Conservation (phyloP, 352 stramenopile species). For the Thraustochytrium aureum region DNA sequence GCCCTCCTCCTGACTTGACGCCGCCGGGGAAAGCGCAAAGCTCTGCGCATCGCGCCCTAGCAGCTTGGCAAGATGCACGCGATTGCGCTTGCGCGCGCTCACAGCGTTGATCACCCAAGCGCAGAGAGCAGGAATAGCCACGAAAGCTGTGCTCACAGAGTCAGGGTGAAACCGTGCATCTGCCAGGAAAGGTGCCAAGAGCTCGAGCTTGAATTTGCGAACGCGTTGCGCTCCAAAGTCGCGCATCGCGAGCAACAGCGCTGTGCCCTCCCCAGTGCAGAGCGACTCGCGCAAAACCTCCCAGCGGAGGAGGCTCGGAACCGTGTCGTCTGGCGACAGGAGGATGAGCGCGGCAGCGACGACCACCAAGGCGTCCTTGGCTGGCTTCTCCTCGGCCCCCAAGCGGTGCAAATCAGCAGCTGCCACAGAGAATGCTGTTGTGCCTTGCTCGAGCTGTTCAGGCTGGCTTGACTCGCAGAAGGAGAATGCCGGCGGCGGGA, state of each 20-base stretch:
- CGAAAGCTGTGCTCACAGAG: neutral
- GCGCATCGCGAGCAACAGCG: neutral
- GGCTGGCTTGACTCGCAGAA: no score
- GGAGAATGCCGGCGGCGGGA: no score
- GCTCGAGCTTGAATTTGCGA: slow-evolving; percentile 21
- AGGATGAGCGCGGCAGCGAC: slow-evolving; percentile 29
- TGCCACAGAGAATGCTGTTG: no score
- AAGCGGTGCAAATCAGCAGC: no score
- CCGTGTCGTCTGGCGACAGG: slow-evolving; percentile 9
- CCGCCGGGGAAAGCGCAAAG: no score
- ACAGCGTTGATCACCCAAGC: slow-evolving; percentile 42
- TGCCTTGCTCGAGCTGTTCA: no score
- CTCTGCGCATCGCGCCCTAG: no score
- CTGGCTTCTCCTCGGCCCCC: neutral
- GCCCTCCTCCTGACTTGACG: no score
- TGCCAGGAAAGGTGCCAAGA: slow-evolving; percentile 16
- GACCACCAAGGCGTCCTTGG: neutral
- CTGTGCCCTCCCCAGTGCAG: neutral
- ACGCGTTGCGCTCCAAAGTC: neutral
- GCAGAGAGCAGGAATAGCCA: slow-evolving; percentile 24
- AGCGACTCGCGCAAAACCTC: slow-evolving; percentile 15
- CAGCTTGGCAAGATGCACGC: no score
- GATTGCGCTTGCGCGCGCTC: neutral
- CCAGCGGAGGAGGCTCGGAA: neutral
- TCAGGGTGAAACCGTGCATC: slow-evolving; percentile 30